Evolutionary conservation across 495 filamentous ascomycete genomes (phyloP), one percentile per base, ranked within the genome.

Genomic region (Hamigera avellanea): DNA sequence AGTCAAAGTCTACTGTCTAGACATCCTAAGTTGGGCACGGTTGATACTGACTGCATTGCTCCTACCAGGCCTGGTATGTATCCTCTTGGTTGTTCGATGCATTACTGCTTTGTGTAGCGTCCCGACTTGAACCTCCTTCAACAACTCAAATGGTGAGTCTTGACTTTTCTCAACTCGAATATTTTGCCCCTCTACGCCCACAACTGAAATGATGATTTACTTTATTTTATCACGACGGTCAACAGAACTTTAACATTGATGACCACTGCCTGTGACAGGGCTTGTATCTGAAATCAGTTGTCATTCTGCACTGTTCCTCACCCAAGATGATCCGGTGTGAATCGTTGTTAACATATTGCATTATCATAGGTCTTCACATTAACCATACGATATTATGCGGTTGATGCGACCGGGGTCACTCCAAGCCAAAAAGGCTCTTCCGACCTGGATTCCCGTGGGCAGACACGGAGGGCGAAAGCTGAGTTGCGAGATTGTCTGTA

Each of bases 141-240:
- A n/a, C n/a, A n/a, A n/a, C 21, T 4, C 17, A 33, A 9, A 35
- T 35, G 33, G 33, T 14, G 17, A 37, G 27, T 36, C 19, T 29
- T 17, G 25, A 35, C 23, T 31, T 18, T 35, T 33, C 3, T 23
- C 1, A 21, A 13, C 28, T 35, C 33, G 14, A 35, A 36, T 42
- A 57, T 54, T 31, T 6, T 15, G n/a, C n/a, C 26, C 21, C 16
- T 37, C 9, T n/a, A 3, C 38, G 26, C 23, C 36, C 39, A 37
- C 25, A 12, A 40, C 49, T 68, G 67, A 67, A 43, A 83, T 83
- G 81, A 91, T 86, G 80, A 82, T 73, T 70, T 69, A 63, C 54
- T 59, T 68, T 64, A 57, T 61, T 70, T 78, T 78, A 80, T 94
- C 86, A 94, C 87, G 86, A 94, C 86, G 86, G 86, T 94, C 86